Evolutionary conservation across 225 moss, liverwort and hornwort species (phyloP), one percentile per base, ranked within the genome.

Genomic region (Thuidium tamariscinum): DNA sequence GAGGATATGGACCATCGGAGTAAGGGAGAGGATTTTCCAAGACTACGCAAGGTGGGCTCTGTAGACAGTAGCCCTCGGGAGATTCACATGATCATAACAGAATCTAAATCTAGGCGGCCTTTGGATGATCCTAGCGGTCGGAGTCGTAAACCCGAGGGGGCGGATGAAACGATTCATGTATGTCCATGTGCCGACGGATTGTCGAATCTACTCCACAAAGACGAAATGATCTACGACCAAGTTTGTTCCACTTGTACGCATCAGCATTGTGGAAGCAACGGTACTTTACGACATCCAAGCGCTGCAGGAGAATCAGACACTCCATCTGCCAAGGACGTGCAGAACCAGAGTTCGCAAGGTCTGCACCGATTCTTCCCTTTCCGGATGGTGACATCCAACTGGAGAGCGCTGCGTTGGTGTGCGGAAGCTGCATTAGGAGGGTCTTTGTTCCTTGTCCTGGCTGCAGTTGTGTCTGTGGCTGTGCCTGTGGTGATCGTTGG

Each of bases 361-460:
- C 32, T 71, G 34, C 17, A 55, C 67, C 82, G 85, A 64, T 86
- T 36, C 34, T 66, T 79, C 22, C 87, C 90, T 29, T 77, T 89
- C 25, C 86, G 87, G 52, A 63, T 84, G 36, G 75, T 91, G 74
- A 60, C 51, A 44, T 87, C 88, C 80, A 82, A 81, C 39, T 94
- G 93, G 91, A 90, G 89, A 67, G 89, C 82, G 44, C n/a, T 94
- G 67, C 84, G 92, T 62, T 85, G 88, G 86, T 94, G 89, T 64
- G 78, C 91, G 34, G 94, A 96, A 88, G 88, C 91, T 57, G 83
- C 93, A 52, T 81, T 96, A 39, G 90, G 95, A 23, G 96, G 93
- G 60, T 95, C 96, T 26, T 81, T 97, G 88, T 85, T 94, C 84
- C 88, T 95, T 36, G 88, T 92, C 55, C 82, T 97, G 34, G 94